Evolutionary conservation across 1,139 yeast genomes (phyloP), one percentile per base, ranked within the genome.

Genomic region (Cylindricascospora bacillispora): DNA sequence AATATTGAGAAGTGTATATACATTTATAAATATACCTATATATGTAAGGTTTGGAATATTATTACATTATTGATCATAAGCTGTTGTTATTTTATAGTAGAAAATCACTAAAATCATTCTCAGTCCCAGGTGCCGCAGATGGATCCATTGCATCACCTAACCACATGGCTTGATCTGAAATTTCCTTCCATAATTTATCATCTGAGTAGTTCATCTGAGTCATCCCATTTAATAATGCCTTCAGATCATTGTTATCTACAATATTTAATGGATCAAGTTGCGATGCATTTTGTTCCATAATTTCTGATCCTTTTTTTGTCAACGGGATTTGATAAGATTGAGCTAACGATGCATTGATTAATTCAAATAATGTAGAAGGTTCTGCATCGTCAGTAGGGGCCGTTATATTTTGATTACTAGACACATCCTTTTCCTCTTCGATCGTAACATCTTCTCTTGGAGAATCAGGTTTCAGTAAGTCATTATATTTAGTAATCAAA

Each of bases 161-260:
- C 89, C 89, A 78, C 48, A 65, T 78, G 10, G 92, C 83, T 48
- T 72, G 83, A 48, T 67, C 67, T 2, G 82, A 71, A 38, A 79
- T 72, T 44, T 77, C 82, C 49, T 72, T 71, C 86, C 92, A 74
- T 31, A 82, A 53, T 43, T 77, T 67, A 41, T 70, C 67, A 44
- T 78, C 83, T 24, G 56, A 60, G 57, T 49, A 55, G 6, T 57
- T 51, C 2, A 43, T 34, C 25, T 49, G 38, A 15, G 40, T 44
- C 30, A 51, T 31, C 23, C 38, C 45, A 25, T 49, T 52, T 23
- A 52, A 37, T n/a, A 52, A 29, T 29, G 39, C 44, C 24, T 52
- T 49, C 7, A 52, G 31, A 24, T 45, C 49, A 22, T 41, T 38
- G 22, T 41, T 36, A 28, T 44, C 44, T 5, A 44, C 43, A 11